Percentiles rank a stretch among this genome's conserved stretches.
Conservation (phyloP, 768 basidiomycete species). For the Rhizopogon sp. region DNA sequence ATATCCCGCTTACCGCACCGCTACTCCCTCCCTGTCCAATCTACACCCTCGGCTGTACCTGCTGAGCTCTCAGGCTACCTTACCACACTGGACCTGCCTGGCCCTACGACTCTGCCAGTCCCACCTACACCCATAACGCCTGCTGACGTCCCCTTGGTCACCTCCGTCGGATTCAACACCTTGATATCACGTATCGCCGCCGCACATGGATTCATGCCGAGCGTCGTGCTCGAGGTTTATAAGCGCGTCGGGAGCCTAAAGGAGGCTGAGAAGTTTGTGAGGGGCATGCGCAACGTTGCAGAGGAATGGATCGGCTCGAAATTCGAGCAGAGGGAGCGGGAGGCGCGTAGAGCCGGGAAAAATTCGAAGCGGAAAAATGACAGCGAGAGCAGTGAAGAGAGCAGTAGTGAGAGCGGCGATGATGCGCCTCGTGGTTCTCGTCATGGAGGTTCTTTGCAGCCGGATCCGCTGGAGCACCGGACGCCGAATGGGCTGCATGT, state of each 20-base stretch:
- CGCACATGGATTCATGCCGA: conserved; percentile 39
- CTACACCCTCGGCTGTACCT: conserved; percentile 2
- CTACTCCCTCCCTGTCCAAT: conserved; percentile 13
- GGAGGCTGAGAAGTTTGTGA: conserved; percentile 33
- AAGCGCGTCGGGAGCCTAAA: conserved; percentile 27
- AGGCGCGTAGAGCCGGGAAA: neutral
- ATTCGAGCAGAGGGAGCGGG: neutral
- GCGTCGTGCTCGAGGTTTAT: conserved; percentile 38
- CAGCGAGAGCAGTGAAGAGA: neutral
- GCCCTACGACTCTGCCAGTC: neutral
- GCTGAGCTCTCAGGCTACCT: neutral
- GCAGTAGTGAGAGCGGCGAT: too few relatives aligned
- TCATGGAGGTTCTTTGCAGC: neutral
- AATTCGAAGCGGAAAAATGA: neutral
- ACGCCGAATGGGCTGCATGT: neutral
- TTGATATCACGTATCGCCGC: conserved; percentile 36
- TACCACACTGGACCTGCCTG: neutral
- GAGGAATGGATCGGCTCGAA: conserved; percentile 19
- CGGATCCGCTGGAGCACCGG: neutral
- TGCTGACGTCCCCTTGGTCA: conserved; percentile 10
- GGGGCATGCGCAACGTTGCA: conserved; percentile 33
- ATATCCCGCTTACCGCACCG: conserved; percentile 4
- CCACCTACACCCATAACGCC: neutral
- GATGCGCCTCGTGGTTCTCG: neutral
- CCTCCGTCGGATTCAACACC: conserved; percentile 24